Conservation (phyloP, 345 rosid genomes). For the Turritis glabra region DNA sequence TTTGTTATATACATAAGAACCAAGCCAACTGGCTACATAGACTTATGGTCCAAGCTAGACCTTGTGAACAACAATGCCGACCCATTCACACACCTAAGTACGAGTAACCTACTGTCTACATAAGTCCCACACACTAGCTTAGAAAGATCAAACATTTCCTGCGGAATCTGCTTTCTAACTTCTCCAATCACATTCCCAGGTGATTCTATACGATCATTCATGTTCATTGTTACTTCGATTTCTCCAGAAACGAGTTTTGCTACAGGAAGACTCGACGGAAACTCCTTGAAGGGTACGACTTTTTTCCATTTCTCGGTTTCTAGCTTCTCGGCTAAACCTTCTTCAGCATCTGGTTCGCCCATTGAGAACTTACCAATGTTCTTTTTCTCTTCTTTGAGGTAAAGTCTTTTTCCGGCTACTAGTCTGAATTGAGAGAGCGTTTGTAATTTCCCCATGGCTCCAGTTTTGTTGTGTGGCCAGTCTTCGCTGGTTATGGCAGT, state of each 20-base stretch:
- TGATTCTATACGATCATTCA: slow-evolving; percentile 45
- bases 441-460: slow-evolving; percentile 58
- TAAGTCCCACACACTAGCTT: slow-evolving; percentile 84
- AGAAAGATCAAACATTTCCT: slow-evolving; percentile 83
- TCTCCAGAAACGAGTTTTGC: slow-evolving; percentile 67
- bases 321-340: slow-evolving; percentile 54
- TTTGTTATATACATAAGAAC: slow-evolving; percentile 24
- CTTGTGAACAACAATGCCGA: slow-evolving; percentile 79
- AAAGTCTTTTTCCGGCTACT: slow-evolving; percentile 65
- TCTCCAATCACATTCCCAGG: slow-evolving; percentile 62
- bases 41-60: slow-evolving; percentile 32
- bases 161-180: slow-evolving; percentile 71
- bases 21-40: slow-evolving; percentile 25
- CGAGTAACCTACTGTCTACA: slow-evolving; percentile 71
- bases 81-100: slow-evolving; percentile 79
- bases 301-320: slow-evolving; percentile 71
- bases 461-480: slow-evolving; percentile 83
- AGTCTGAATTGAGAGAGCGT: slow-evolving; percentile 55
- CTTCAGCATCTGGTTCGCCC: slow-evolving; percentile 47
- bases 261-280: slow-evolving; percentile 85
- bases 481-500: slow-evolving; percentile 54
- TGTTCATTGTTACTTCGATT: slow-evolving; percentile 54
- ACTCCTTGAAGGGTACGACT: slow-evolving; percentile 72
- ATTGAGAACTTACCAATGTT: slow-evolving; percentile 48
- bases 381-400: slow-evolving; percentile 69